Conservation (phyloP, 495 filamentous ascomycete species). For the Mycothermus thermophilus region DNA sequence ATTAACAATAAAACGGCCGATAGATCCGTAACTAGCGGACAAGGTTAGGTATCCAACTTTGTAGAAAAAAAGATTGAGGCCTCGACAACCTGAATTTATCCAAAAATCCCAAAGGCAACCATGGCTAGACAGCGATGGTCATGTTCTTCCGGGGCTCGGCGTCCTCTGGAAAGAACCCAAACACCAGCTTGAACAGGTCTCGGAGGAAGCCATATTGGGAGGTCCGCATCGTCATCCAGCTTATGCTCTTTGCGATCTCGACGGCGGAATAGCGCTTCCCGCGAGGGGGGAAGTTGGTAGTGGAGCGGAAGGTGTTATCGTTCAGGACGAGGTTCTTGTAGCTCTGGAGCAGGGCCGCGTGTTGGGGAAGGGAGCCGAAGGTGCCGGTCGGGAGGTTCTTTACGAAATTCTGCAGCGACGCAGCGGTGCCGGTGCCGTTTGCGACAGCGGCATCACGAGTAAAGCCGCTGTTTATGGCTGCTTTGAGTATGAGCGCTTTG, state of each 20-base stretch:
- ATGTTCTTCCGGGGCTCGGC: slow-evolving; percentile 41
- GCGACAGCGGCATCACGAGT: slow-evolving; percentile 29
- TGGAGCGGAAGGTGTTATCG: slow-evolving; percentile 49
- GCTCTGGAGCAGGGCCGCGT: slow-evolving; percentile 53
- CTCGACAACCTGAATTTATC: no score
- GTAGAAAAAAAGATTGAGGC: no score
- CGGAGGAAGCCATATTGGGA: slow-evolving; percentile 55
- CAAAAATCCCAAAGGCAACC: no score
- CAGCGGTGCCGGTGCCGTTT: slow-evolving; percentile 20
- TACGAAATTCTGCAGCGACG: slow-evolving; percentile 53
- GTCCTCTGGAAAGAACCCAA: slow-evolving; percentile 70
- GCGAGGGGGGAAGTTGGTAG: slow-evolving; percentile 38
- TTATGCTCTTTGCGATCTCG: slow-evolving; percentile 63
- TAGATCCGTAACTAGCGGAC: no score
- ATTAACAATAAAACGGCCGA: no score
- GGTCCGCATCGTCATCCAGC: slow-evolving; percentile 46
- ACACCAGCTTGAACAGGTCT: slow-evolving; percentile 72
- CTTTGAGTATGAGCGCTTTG: slow-evolving; percentile 64
- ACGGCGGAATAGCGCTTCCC: slow-evolving; percentile 46
- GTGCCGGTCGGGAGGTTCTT: slow-evolving; percentile 60
- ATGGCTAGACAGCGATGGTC: slow-evolving; percentile 34
- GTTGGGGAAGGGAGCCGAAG: slow-evolving; percentile 59
- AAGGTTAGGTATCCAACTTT: no score
- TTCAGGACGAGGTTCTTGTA: slow-evolving; percentile 64
- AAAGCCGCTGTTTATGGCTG: slow-evolving; percentile 68